Evolutionary conservation across 768 basidiomycete genomes (phyloP).

Genomic region (Tephrocybe rancida): DNA sequence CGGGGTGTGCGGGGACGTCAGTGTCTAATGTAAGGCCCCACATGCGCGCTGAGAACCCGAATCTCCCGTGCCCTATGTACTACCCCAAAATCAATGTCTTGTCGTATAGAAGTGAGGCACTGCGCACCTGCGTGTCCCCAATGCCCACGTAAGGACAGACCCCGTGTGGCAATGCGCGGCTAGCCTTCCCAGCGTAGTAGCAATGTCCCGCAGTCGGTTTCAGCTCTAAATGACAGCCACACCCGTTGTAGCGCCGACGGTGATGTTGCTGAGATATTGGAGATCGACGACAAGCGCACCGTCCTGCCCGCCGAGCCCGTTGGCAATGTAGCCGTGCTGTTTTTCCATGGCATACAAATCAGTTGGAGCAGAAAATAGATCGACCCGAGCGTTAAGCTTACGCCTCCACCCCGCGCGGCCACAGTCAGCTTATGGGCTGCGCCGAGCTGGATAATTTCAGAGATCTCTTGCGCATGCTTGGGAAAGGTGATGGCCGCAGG

Average conservation of each 20-base stretch:
- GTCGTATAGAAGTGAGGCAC: neutral
- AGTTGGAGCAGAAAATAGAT: neutral
- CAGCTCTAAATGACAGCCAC: conserved; percentile 46
- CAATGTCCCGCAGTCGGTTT: conserved; percentile 48
- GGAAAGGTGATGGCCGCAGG: conserved; percentile 42
- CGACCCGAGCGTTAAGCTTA: conserved; percentile 21
- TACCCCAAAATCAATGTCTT: no score
- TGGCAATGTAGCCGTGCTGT: conserved; percentile 53
- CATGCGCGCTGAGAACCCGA: conserved; percentile 47
- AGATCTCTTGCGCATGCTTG: conserved; percentile 33
- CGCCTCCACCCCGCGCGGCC: conserved; percentile 46
- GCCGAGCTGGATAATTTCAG: conserved; percentile 37
- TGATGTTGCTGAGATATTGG: conserved; percentile 39
- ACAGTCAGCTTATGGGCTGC: conserved; percentile 32
- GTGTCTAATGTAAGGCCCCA: conserved; percentile 53
- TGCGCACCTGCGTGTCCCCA: conserved; percentile 47
- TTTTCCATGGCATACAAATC: no score
- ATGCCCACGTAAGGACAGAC: conserved; percentile 56
- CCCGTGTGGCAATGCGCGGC: conserved; percentile 53
- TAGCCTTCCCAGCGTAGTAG: conserved; percentile 37
- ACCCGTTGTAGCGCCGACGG: conserved; percentile 32
- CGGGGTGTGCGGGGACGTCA: conserved; percentile 35
- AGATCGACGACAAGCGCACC: conserved; percentile 51
- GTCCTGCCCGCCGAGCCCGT: conserved; percentile 46
- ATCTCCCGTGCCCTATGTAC: conserved; percentile 50